Conservation (phyloP, 139 green algal species). For the Monoraphidium neglectum region DNA sequence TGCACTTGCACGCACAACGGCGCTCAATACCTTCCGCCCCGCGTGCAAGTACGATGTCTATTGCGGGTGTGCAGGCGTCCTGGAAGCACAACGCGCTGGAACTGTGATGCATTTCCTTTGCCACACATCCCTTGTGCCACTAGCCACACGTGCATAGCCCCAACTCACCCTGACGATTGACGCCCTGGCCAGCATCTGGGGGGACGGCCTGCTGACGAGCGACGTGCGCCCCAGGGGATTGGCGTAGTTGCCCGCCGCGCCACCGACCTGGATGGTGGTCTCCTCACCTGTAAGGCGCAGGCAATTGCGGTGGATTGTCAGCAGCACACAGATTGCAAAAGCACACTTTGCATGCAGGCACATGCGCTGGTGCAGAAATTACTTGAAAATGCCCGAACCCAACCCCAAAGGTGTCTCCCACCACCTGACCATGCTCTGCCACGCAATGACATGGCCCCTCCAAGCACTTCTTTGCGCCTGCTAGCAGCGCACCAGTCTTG, state of each 20-base stretch:
- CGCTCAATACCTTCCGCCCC: neutral
- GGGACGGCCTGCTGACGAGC: constrained; percentile 35
- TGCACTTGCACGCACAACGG: neutral
- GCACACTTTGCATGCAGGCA: neutral
- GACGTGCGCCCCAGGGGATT: constrained; percentile 60
- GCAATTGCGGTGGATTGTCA: neutral
- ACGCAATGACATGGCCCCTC: no score
- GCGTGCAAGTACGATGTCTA: neutral
- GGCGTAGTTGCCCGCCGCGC: constrained; percentile 27
- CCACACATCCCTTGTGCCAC: neutral
- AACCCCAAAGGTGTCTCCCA: constrained; percentile 19
- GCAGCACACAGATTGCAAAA: neutral
- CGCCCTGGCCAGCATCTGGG: constrained; percentile 39
- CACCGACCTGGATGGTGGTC: constrained; percentile 12
- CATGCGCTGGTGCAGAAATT: neutral
- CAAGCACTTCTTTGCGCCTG: constrained; percentile 34
- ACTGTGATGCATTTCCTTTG: neutral
- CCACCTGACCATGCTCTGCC: no score
- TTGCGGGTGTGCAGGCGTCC: neutral
- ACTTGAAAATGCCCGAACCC: neutral
- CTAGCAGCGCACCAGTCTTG: constrained; percentile 12
- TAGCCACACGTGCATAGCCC: neutral
- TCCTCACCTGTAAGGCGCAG: neutral
- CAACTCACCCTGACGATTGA: constrained; percentile 39
- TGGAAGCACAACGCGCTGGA: neutral